phyloP scores from a whole-genome alignment of 306 rosid genomes.

The Vicia faba region DNA sequence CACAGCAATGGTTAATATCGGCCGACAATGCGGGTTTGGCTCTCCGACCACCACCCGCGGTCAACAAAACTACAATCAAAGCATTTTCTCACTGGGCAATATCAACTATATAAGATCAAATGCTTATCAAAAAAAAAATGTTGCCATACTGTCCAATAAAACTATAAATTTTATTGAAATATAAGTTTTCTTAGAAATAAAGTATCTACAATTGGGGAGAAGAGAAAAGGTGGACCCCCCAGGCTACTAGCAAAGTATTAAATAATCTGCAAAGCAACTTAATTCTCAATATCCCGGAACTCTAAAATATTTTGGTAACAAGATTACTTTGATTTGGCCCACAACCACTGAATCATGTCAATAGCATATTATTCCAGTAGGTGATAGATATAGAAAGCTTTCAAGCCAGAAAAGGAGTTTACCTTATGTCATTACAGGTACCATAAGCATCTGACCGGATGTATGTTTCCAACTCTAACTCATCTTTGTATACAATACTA shows the following conservation, averaged over 20 bases:
- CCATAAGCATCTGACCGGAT: slow-evolving; percentile 78
- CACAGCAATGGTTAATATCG: too few species aligned
- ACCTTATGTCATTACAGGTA: slow-evolving; percentile 62
- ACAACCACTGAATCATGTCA: not conserved
- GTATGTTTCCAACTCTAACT: slow-evolving; percentile 79
- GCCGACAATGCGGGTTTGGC: too few species aligned
- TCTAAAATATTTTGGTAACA: not conserved
- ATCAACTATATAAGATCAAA: slow-evolving; percentile 1
- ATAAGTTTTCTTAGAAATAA: slow-evolving; percentile 3
- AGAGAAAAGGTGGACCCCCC: not conserved
- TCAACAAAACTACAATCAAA: not conserved
- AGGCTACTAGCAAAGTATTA: slow-evolving; percentile 20
- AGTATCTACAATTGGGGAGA: slow-evolving; percentile 7
- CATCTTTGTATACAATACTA: slow-evolving; percentile 76
- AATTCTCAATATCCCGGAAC: slow-evolving; percentile 16
- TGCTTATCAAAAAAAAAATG: too few species aligned
- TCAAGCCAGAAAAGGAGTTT: slow-evolving; percentile 41
- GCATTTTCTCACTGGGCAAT: not conserved
- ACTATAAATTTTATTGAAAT: not conserved
- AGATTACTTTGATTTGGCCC: slow-evolving; percentile 20
- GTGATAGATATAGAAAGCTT: slow-evolving; percentile 31
- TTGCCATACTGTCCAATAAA: not conserved
- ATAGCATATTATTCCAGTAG: slow-evolving; percentile 23
- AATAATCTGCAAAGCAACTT: slow-evolving; percentile 20
- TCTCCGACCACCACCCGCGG: too few species aligned